Evolutionary conservation across 2,329 filamentous ascomycete species (phyloP).

Genomic region (Monosporascus ibericus): DNA sequence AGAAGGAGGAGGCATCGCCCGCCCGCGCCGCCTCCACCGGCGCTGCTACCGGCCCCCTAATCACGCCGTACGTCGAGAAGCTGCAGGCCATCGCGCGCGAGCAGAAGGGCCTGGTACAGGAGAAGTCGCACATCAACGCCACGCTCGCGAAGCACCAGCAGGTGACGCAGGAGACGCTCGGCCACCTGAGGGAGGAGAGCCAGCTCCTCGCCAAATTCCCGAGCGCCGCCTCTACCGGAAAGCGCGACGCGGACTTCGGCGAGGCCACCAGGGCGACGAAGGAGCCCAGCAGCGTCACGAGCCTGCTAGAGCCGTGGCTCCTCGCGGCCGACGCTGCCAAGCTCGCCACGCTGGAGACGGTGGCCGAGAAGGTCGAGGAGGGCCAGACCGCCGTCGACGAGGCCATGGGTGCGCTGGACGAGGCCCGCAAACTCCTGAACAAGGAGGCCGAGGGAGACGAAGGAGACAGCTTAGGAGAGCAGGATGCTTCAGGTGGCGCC

Average conservation of each 20-base stretch:
- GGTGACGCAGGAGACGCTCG: conserved; percentile 43
- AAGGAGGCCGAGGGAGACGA: conserved; percentile 18
- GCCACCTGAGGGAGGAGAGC: conserved; percentile 55
- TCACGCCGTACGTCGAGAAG: conserved; percentile 50
- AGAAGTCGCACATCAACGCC: conserved; percentile 51
- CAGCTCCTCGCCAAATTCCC: conserved; percentile 51
- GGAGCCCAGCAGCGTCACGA: conserved; percentile 30
- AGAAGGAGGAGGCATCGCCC: not conserved
- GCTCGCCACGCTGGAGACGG: conserved; percentile 49
- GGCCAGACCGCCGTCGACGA: conserved; percentile 51
- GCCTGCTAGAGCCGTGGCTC: conserved; percentile 50
- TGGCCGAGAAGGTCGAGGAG: conserved; percentile 54
- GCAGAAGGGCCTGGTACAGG: conserved; percentile 51
- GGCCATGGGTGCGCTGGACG: conserved; percentile 42
- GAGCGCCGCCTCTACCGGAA: conserved; percentile 28
- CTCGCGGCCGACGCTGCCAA: conserved; percentile 55
- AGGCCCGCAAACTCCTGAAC: conserved; percentile 41
- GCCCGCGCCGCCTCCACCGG: conserved; percentile 7
- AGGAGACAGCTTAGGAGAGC: conserved; percentile 5
- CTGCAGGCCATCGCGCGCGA: conserved; percentile 47
- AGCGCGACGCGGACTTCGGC: conserved; percentile 34
- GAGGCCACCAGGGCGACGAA: conserved; percentile 34
- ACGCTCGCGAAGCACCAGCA: conserved; percentile 45
- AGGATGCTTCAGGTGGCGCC: conserved; percentile 4
- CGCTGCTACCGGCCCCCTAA: conserved; percentile 33